These are phyloP conservation scores for Colletotrichum scovillei DNA, from an alignment of 2,329 filamentous ascomycete species.

Conservation along the genomic window DNA sequence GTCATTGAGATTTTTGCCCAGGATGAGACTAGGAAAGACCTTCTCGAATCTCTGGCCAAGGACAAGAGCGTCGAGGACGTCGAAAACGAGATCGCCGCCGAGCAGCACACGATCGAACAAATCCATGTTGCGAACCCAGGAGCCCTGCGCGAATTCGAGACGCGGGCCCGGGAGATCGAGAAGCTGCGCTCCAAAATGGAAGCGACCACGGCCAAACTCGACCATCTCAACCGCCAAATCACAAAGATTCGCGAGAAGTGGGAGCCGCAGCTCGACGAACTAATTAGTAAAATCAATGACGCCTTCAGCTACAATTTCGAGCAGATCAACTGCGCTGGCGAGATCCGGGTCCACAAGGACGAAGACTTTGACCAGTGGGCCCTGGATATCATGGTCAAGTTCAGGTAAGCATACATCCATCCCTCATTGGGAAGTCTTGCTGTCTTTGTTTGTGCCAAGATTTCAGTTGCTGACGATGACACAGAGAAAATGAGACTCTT, in stretches of 20 bases:
- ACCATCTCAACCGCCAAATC: constrained; percentile 68
- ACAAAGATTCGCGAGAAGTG: constrained; percentile 75
- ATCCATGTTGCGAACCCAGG: constrained; percentile 82
- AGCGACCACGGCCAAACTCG: constrained; percentile 65
- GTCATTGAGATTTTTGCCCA: constrained; percentile 54
- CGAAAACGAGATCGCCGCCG: constrained; percentile 78
- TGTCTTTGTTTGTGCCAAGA: not conserved
- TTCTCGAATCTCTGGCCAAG: constrained; percentile 56
- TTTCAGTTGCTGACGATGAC: not conserved
- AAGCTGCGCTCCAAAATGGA: constrained; percentile 69
- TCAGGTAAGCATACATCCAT: constrained; percentile 70
- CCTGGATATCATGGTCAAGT: constrained; percentile 93
- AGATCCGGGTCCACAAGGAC: constrained; percentile 89
- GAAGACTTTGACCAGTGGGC: constrained; percentile 95
- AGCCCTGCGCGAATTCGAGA: constrained; percentile 82
- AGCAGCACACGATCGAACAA: constrained; percentile 80
- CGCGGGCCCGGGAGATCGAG: constrained; percentile 76
- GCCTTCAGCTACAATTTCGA: constrained; percentile 95
- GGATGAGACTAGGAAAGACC: constrained; percentile 50
- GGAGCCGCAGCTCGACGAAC: constrained; percentile 84
- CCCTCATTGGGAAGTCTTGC: not conserved
- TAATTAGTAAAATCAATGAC: constrained; percentile 85
- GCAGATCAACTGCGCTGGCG: constrained; percentile 92
- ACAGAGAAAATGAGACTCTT: constrained; percentile 81
- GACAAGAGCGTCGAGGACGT: constrained; percentile 72